Base-by-base conservation (phyloP, 2,329 filamentous ascomycete genomes). In the Zarea fungicola region DNA sequence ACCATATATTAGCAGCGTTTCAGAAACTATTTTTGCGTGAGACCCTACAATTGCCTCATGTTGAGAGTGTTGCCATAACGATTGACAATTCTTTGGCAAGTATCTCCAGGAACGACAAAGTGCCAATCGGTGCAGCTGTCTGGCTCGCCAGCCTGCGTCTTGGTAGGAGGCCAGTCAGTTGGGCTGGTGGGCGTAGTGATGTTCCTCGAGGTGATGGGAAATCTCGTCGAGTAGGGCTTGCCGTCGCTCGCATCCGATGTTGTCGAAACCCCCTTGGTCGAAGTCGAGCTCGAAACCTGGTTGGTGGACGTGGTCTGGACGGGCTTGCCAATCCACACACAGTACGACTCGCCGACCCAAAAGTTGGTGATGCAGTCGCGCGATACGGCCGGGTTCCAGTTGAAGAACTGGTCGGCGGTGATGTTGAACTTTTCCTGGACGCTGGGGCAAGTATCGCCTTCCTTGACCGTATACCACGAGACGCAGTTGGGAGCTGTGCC, bases 371-470 rank as follows among this genome's bases (percentile, higher is more conserved):
- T 13, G 54, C 61, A 63, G 52, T 65, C 59, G 6, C 29, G 28
- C 4, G 55, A 58, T 13, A 64, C 54, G 14, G 50, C 56, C 6
- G 61, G 60, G 32, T 64, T 61, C 59, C 57, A 62, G 9, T 46
- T 40, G n/a, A 58, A 28, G 40, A 63, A 62, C 52, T 62, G 42
- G 29, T 40, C 55, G n/a, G 16, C 34, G 4, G 55, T 62, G 54
- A 62, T 61, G 25, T 41, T 45, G 28, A 53, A 58, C 42, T 54
- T 49, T 16, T 39, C 18, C n/a, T 23, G 23, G 11, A 58, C 50
- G 9, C 51, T 50, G n/a, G 40, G 21, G 52, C 58, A 60, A n/a
- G 35, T 37, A 18, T 59, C 58, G 41, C 55, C 57, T 13, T 29
- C 22, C 16, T 42, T 41, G 40, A 60, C 46, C 14, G 44, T 51